phyloP scores from a whole-genome alignment of 1,284 basidiomycete genomes.

The Vanrija sp. region DNA sequence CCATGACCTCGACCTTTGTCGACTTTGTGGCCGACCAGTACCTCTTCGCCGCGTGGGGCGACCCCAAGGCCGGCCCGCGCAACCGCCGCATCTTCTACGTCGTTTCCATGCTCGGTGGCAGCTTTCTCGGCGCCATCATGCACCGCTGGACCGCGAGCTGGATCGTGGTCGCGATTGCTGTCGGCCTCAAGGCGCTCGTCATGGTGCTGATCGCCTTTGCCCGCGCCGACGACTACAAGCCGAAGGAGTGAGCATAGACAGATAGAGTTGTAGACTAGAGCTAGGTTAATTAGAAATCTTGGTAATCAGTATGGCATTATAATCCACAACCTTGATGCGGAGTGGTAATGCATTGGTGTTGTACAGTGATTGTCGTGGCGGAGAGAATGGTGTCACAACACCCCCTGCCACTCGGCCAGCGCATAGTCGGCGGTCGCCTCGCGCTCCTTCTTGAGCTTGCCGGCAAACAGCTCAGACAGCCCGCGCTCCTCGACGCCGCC shows the following conservation, averaged over 20 bases:
- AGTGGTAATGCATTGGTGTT: neutral
- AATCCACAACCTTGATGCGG: neutral
- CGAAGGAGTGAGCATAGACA: slow-evolving; percentile 2
- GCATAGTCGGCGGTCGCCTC: neutral
- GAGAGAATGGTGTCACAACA: neutral
- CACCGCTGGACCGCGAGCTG: slow-evolving; percentile 35
- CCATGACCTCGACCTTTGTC: slow-evolving; percentile 44
- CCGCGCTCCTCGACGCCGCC: slow-evolving; percentile 22
- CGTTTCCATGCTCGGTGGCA: slow-evolving; percentile 36
- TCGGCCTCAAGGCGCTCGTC: slow-evolving; percentile 31
- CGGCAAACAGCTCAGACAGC: slow-evolving; percentile 24
- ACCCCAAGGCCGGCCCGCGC: slow-evolving; percentile 29
- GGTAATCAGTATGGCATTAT: neutral
- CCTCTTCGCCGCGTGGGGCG: slow-evolving; percentile 27
- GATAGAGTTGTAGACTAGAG: neutral
- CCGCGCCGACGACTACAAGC: neutral
- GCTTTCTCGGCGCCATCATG: slow-evolving; percentile 38
- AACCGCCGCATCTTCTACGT: slow-evolving; percentile 41
- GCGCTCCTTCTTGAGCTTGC: neutral
- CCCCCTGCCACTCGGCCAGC: slow-evolving; percentile 6
- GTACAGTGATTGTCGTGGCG: no score
- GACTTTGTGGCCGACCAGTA: slow-evolving; percentile 44
- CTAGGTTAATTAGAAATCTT: no score
- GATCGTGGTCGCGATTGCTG: slow-evolving; percentile 35
- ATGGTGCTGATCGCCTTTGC: slow-evolving; percentile 18